These are phyloP conservation scores for Pyrus betulifolia DNA, from an alignment of 306 rosid genomes.

Conservation along the genomic window DNA sequence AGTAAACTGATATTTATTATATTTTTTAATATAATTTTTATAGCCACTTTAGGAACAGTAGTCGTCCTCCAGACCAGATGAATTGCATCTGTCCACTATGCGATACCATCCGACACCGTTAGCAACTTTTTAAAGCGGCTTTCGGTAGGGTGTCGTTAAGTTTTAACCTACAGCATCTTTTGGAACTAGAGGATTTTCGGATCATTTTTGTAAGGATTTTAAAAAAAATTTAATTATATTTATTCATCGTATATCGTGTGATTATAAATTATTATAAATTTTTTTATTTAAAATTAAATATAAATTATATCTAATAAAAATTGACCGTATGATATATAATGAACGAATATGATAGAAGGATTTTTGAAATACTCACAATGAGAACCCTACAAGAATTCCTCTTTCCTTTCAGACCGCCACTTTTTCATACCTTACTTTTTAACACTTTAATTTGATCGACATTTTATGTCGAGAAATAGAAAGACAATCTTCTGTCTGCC, in stretches of 20 bases:
- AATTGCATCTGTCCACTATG: neutral
- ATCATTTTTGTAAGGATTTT: accelerated
- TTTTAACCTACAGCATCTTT: no score
- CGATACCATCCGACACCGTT: neutral
- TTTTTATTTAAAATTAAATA: no score
- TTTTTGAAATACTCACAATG: accelerated
- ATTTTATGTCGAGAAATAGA: neutral
- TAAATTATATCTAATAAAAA: no score
- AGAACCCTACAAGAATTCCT: no score
- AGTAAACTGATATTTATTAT: no score
- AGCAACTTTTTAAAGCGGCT: neutral
- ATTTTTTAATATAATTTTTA: no score
- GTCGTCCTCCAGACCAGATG: neutral
- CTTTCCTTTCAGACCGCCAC: neutral
- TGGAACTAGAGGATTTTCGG: accelerated
- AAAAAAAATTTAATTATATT: no score
- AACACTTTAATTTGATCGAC: neutral
- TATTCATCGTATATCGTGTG: accelerated
- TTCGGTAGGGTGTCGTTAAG: neutral
- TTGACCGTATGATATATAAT: no score
- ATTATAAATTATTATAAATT: no score
- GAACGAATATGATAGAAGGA: accelerated
- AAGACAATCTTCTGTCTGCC: neutral
- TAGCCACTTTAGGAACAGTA: no score
- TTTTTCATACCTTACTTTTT: neutral